These are phyloP conservation scores for Russula dissimulans DNA, from an alignment of 768 basidiomycete genomes.

Conservation along the genomic window DNA sequence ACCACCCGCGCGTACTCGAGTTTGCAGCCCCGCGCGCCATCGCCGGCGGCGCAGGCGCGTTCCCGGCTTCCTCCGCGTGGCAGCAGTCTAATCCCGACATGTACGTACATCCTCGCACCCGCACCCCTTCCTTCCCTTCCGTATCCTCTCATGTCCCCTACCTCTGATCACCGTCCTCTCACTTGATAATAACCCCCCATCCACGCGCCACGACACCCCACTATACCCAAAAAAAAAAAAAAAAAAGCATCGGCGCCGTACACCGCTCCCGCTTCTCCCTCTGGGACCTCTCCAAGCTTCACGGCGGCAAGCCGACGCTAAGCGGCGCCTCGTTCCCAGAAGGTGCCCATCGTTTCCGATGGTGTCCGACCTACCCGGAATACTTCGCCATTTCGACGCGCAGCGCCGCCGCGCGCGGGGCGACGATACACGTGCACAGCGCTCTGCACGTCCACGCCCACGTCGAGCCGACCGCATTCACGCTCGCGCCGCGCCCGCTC, in stretches of 20 bases:
- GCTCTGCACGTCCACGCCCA: slow-evolving; percentile 43
- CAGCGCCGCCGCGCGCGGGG: slow-evolving; percentile 29
- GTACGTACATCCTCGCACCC: slow-evolving; percentile 34
- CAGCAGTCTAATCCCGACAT: slow-evolving; percentile 58
- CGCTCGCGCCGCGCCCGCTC: slow-evolving; percentile 52
- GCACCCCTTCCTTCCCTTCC: background rate
- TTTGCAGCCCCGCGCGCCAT: slow-evolving; percentile 62
- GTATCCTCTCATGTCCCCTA: background rate
- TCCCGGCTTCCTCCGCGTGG: slow-evolving; percentile 62
- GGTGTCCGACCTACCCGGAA: slow-evolving; percentile 68
- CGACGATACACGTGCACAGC: slow-evolving; percentile 62
- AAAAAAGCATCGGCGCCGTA: slow-evolving; percentile 57
- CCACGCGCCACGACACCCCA: background rate
- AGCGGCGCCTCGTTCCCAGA: slow-evolving; percentile 56
- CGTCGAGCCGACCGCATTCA: slow-evolving; percentile 52
- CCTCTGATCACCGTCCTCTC: background rate
- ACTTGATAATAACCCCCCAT: too few species aligned
- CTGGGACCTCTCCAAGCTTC: slow-evolving; percentile 66
- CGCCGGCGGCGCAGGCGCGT: slow-evolving; percentile 38
- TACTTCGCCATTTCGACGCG: slow-evolving; percentile 70
- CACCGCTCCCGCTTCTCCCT: slow-evolving; percentile 64
- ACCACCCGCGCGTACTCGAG: slow-evolving; percentile 57
- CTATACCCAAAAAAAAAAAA: too few species aligned
- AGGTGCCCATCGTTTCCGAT: slow-evolving; percentile 64
- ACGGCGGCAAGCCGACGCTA: slow-evolving; percentile 64